Evolutionary conservation across 768 basidiomycete genomes (phyloP), one percentile per base, ranked within the genome.

Genomic region (Trametes punicea): DNA sequence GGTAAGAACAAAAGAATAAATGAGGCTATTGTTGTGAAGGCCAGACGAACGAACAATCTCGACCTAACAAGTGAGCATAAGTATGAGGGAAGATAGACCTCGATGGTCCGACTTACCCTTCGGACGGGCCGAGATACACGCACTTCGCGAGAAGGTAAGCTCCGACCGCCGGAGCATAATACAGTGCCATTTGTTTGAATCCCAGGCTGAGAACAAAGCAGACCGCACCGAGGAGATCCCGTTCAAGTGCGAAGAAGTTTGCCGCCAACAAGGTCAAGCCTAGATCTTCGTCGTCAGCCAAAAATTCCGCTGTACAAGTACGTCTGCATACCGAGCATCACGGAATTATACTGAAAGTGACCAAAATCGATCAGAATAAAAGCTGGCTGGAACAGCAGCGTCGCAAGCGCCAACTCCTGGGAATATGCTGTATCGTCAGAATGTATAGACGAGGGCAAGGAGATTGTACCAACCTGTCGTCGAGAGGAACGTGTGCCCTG

Each of bases 111-210:
- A 56, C 83, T 59, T 68, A 93, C 93, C 93, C 93, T 44, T 78
- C 66, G 7, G 64, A 62, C 25, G 77, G 73, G n/a, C 93, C 92
- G 7, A 95, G 75, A 69, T 84, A 90, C 2, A 96, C 56, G 64
- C 96, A 97, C 73, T 93, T 97, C 4, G 90, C 93, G 2, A 96
- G 71, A 6, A 97, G 75, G 70, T 95, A 98, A 0, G 87, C 82
- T 33, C 93, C 94, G n/a, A 98, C 81, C 0, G 88, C 93, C 2
- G 94, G 93, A 0, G 91, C 88, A 67, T 94, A 98, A 67, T 97
- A 96, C 25, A 97, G 74, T 2, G 91, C 87, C 94, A 98, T 97
- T 67, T 98, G 95, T 70, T 97, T 97, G 77, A 96, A 95, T 3
- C 88, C 81, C 18, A 98, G 78, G 60, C 89, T 88, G n/a, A 85